These are phyloP conservation scores for Euptelea pleiosperma DNA, from an alignment of 164 flowering plant species.

Conservation along the genomic window DNA sequence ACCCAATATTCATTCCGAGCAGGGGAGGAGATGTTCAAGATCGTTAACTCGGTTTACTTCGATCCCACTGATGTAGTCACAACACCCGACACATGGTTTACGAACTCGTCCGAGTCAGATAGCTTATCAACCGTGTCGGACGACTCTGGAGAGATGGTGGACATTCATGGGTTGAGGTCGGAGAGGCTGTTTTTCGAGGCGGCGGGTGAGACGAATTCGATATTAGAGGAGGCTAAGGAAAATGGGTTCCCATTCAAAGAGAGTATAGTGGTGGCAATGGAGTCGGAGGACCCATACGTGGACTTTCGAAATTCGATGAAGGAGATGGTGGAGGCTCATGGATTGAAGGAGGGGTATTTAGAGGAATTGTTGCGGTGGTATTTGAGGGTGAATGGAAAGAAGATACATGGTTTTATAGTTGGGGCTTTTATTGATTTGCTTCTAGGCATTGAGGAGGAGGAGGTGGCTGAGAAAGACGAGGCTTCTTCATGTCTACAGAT, in stretches of 20 bases:
- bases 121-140: constrained; percentile 32
- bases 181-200: constrained; percentile 67
- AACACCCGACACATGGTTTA: constrained; percentile 26
- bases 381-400: constrained; percentile 52
- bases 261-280: constrained; percentile 49
- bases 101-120: constrained; percentile 25
- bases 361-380: constrained; percentile 62
- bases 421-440: constrained; percentile 73
- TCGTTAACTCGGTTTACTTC: constrained; percentile 31
- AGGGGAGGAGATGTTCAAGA: constrained; percentile 23
- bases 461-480: no score
- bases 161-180: constrained; percentile 42
- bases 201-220: constrained; percentile 41
- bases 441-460: constrained; percentile 20
- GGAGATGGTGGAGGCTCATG: constrained; percentile 73
- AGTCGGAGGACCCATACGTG: constrained; percentile 53
- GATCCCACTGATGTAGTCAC: constrained; percentile 12
- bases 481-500: no score
- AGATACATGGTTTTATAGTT: constrained; percentile 50
- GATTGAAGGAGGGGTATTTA: constrained; percentile 49
- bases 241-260: constrained; percentile 35
- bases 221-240: constrained; percentile 42
- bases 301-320: constrained; percentile 73
- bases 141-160: constrained; percentile 20
- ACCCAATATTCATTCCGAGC: constrained; percentile 60